These are phyloP conservation scores for Mangifera indica DNA, from an alignment of 345 rosid genomes.

Conservation along the genomic window DNA sequence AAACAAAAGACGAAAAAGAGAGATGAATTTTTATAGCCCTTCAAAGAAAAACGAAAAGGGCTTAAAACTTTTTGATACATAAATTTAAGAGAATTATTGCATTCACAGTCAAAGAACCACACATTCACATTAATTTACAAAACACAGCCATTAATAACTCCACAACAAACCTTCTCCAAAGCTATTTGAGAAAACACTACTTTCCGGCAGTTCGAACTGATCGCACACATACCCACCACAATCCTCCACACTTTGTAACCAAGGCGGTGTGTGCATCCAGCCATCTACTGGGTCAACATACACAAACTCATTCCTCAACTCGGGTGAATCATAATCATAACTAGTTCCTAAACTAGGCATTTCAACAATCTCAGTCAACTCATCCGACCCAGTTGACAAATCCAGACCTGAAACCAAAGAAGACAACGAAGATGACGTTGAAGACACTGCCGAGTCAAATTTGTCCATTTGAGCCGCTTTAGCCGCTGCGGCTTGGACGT, in stretches of 20 bases:
- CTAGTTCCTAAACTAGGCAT: constrained; percentile 62
- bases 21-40: constrained; percentile 17
- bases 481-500: constrained; percentile 87
- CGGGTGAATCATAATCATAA: constrained; percentile 32
- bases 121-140: constrained; percentile 5
- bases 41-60: constrained; percentile 27
- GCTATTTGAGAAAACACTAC: constrained; percentile 8
- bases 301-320: constrained; percentile 44
- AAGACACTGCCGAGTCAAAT: constrained; percentile 21
- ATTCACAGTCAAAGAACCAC: not conserved
- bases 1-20: not conserved
- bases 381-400: constrained; percentile 53
- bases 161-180: constrained; percentile 34
- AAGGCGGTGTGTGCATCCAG: constrained; percentile 45
- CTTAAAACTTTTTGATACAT: not conserved
- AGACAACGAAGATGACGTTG: constrained; percentile 39
- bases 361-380: constrained; percentile 74
- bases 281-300: constrained; percentile 46
- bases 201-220: constrained; percentile 15
- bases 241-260: constrained; percentile 43
- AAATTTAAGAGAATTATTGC: not conserved
- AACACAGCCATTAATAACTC: constrained; percentile 18
- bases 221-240: constrained; percentile 17
- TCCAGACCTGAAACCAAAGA: constrained; percentile 54
- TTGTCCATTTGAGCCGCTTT: constrained; percentile 78